These are phyloP conservation scores for Rhodotorula kratochvilovae DNA, from an alignment of 768 basidiomycete genomes.

Conservation along the genomic window DNA sequence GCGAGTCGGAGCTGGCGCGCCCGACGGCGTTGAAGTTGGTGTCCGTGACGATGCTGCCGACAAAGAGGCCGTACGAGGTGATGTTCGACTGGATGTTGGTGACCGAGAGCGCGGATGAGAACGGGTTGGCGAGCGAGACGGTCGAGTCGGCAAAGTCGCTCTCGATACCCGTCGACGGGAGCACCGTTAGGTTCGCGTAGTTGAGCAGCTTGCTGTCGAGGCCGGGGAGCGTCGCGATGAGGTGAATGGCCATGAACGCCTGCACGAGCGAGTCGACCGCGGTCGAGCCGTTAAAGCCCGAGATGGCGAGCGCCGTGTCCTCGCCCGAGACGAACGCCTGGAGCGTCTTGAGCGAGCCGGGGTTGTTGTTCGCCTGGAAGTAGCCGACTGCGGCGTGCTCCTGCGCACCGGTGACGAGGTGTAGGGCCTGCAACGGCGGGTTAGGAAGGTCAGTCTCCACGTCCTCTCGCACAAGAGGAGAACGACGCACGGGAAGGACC, in stretches of 20 bases:
- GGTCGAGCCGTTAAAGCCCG: constrained; percentile 55
- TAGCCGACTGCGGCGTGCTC: constrained; percentile 8
- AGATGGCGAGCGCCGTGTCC: constrained; percentile 40
- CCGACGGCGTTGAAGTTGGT: constrained; percentile 57
- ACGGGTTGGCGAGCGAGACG: constrained; percentile 60
- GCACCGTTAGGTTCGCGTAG: constrained; percentile 57
- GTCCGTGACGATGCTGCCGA: constrained; percentile 60
- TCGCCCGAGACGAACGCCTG: constrained; percentile 64
- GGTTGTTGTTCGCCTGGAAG: constrained; percentile 58
- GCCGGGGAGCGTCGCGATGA: constrained; percentile 60
- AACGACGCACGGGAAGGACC: constrained; percentile 54
- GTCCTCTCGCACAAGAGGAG: constrained; percentile 48
- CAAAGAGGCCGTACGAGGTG: constrained; percentile 58
- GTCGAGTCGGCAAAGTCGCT: constrained; percentile 55
- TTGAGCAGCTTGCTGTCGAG: constrained; percentile 59
- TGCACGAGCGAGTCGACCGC: constrained; percentile 57
- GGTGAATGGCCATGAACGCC: constrained; percentile 61
- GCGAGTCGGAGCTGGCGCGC: constrained; percentile 58
- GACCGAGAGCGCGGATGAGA: constrained; percentile 59
- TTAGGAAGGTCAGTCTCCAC: too few species aligned
- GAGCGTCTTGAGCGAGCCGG: constrained; percentile 61
- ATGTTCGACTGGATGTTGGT: constrained; percentile 62
- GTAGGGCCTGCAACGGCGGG: constrained; percentile 2
- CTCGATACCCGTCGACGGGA: constrained; percentile 56
- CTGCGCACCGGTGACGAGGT: constrained; percentile 27